phyloP scores from a whole-genome alignment of 306 rosid species.

The Vachellia collinsii region DNA sequence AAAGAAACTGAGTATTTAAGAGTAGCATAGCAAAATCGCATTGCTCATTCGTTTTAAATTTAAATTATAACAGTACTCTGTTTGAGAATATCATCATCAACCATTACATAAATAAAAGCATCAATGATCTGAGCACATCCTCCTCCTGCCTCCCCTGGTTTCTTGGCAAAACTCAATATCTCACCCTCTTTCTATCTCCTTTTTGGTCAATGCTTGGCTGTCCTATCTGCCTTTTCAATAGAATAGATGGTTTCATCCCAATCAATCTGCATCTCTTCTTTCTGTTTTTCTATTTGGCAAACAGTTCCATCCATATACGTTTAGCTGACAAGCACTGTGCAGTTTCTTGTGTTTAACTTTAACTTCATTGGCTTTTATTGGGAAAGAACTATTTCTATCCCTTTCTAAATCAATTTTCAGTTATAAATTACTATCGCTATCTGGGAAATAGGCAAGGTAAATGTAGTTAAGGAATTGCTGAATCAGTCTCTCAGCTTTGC shows the following conservation, averaged over 20 bases:
- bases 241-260: constrained; percentile 7
- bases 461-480: background rate
- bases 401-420: constrained; percentile 9
- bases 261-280: constrained; percentile 4
- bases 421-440: constrained; percentile 34
- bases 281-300: constrained; percentile 1
- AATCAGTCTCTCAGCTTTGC: constrained; percentile 34
- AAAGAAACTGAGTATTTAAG: constrained; percentile 51
- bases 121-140: background rate
- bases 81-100: background rate
- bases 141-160: background rate
- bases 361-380: constrained; percentile 35
- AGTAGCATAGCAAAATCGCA: constrained; percentile 21
- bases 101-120: background rate
- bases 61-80: background rate
- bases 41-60: background rate
- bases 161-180: constrained; percentile 2
- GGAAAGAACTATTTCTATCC: constrained; percentile 12
- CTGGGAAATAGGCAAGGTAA: constrained; percentile 15
- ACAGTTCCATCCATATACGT: constrained; percentile 16
- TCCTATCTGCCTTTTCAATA: constrained; percentile 15
- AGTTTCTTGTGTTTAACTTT: constrained; percentile 38
- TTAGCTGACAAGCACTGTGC: constrained; percentile 24
- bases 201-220: constrained; percentile 7
- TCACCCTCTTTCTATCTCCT: constrained; percentile 18